Evolutionary conservation across 352 stramenopile genomes (phyloP), one percentile per base, ranked within the genome.

Genomic region (Phytopythium montanum): DNA sequence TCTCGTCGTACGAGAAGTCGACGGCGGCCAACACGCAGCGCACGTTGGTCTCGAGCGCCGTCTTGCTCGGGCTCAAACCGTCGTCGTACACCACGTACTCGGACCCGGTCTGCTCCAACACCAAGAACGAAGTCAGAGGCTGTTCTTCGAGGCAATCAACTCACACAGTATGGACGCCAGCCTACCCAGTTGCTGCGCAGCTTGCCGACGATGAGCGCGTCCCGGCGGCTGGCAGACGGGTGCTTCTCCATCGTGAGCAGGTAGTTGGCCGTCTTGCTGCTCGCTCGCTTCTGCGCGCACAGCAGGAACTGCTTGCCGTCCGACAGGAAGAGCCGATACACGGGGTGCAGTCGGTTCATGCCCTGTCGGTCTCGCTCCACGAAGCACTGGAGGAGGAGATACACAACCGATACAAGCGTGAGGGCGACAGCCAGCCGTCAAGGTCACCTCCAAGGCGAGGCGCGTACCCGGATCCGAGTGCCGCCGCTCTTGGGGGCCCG

Each of bases 1-100:
- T 86, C 6, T 88, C 78, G 52, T 93, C 83, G 61, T 90, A 90
- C 18, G 72, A 75, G 29, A 87, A 89, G 48, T 84, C 75, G 13
- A 91, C 52, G 4, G 76, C 29, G 1, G 60, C 76, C 7, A 93
- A 61, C 16, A 88, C 64, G 25, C 54, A 64, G 10, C 76, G 81
- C 18, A 86, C 65, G 48, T 63, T 85, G 25, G 66, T 62, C 16
- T 79, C 75, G 3, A 85, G 45, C 3, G 74, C 72, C 0, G 71
- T 79, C 48, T 80, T 76, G 33, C 9, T 57, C 0, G 76, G 79
- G 56, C 69, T 87, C 56, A 88, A 63, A 2, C 79, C 81, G 26
- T 80, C 61, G 45, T 91, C 64, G 52, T 79, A 88, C 36, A 89
- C 59, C 1, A 64, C 69, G 64, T 89, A 91, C 65, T 84, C 61